Evolutionary conservation across 2,329 filamentous ascomycete species (phyloP).

Genomic region (Colletotrichum gloeosporioides): DNA sequence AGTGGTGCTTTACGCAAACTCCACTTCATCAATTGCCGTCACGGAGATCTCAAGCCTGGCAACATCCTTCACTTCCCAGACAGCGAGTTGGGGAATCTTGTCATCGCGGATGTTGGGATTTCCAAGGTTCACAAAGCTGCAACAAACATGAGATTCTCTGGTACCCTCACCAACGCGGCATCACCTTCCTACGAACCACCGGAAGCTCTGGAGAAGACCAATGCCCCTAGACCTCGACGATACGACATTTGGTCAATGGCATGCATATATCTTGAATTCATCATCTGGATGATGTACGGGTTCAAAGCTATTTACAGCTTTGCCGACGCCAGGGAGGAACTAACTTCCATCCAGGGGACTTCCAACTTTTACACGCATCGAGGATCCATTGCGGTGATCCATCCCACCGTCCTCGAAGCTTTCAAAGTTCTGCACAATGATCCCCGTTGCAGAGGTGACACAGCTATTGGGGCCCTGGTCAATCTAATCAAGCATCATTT

Average conservation of each 20-base stretch:
- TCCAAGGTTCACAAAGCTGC: neutral
- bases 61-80: slow-evolving; percentile 1
- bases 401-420: no score
- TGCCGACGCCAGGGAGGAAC: no score
- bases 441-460: no score
- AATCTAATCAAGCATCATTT: no score
- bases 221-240: slow-evolving; percentile 16
- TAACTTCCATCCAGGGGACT: no score
- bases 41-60: slow-evolving; percentile 2
- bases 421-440: no score
- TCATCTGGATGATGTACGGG: slow-evolving; percentile 30
- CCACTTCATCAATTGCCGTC: neutral
- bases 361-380: no score
- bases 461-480: no score
- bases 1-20: neutral
- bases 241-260: slow-evolving; percentile 38
- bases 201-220: neutral
- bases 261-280: slow-evolving; percentile 31
- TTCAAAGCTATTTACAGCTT: no score
- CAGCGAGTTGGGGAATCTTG: neutral
- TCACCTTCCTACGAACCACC: neutral
- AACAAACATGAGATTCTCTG: neutral
- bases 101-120: neutral
- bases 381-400: no score
- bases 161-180: neutral